phyloP scores from a whole-genome alignment of 2,329 filamentous ascomycete species.

The Penicillium sp. region DNA sequence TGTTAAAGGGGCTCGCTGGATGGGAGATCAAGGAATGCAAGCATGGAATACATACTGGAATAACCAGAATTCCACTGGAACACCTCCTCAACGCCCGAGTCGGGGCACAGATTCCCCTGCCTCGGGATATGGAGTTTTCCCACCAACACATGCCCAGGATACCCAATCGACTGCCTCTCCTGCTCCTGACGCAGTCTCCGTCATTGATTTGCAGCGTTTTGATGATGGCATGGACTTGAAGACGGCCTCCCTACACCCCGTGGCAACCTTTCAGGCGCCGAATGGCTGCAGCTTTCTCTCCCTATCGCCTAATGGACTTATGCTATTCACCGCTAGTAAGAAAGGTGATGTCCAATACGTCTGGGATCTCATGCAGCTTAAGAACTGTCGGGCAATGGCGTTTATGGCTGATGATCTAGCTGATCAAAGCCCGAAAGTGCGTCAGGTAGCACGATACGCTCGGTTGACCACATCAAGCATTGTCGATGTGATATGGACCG shows the following conservation, averaged over 20 bases:
- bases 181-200: constrained; percentile 47
- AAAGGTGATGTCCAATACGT: constrained; percentile 53
- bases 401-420: constrained; percentile 39
- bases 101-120: constrained; percentile 30
- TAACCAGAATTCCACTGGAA: constrained; percentile 37
- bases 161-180: constrained; percentile 33
- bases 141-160: constrained; percentile 48
- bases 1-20: constrained; percentile 50
- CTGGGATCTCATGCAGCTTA: constrained; percentile 52
- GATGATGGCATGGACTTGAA: constrained; percentile 41
- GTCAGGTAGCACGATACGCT: constrained; percentile 84
- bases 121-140: constrained; percentile 40
- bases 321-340: constrained; percentile 48
- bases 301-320: constrained; percentile 48
- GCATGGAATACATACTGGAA: constrained; percentile 54
- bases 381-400: constrained; percentile 40
- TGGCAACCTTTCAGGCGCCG: constrained; percentile 49
- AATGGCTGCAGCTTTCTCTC: constrained; percentile 52
- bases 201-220: constrained; percentile 47
- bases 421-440: constrained; percentile 53
- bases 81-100: constrained; percentile 30
- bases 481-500: constrained; percentile 85
- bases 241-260: constrained; percentile 34
- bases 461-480: constrained; percentile 90
- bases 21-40: constrained; percentile 51